Evolutionary conservation across 129 eudicot genomes (phyloP).

Genomic region (Artemisia tridentata): DNA sequence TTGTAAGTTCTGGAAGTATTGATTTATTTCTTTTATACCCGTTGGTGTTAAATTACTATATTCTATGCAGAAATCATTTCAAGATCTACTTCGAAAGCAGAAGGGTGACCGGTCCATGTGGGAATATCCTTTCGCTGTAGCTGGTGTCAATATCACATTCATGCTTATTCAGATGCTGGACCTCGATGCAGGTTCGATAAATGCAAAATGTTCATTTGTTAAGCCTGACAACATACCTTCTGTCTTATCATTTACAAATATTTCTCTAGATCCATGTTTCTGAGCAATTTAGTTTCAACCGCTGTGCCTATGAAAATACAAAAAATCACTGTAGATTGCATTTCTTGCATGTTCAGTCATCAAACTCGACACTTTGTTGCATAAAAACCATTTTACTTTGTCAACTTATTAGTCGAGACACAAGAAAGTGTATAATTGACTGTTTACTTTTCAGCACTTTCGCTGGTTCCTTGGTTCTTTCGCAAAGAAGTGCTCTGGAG

Average conservation of each 20-base stretch:
- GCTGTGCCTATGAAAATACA: too few relatives aligned
- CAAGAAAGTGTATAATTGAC: too few relatives aligned
- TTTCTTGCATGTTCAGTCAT: too few relatives aligned
- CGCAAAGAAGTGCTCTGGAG: too few relatives aligned
- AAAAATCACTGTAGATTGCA: too few relatives aligned
- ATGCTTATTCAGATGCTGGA: conserved; percentile 99
- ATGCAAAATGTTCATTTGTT: background rate
- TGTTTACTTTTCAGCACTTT: too few relatives aligned
- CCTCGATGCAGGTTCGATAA: conserved; percentile 73
- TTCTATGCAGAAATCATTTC: conserved; percentile 79
- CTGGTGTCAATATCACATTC: conserved; percentile 97
- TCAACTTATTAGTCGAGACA: too few relatives aligned
- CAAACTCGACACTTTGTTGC: too few relatives aligned
- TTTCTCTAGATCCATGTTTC: background rate
- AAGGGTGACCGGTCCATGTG: conserved; percentile 90
- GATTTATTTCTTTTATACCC: background rate
- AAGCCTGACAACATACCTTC: background rate
- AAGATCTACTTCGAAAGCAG: conserved; percentile 85
- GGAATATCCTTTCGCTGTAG: conserved; percentile 99
- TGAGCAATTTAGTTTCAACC: too few relatives aligned
- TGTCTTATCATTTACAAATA: background rate
- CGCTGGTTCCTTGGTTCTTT: too few relatives aligned
- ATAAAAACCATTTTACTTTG: too few relatives aligned
- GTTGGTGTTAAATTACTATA: conserved; percentile 14
- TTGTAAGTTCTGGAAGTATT: conserved; percentile 9